A percentile compares a stretch with the other conserved stretches of the same genome.
Evolutionary conservation across 1,139 yeast species (phyloP).

Genomic region (Candida albicans): DNA sequence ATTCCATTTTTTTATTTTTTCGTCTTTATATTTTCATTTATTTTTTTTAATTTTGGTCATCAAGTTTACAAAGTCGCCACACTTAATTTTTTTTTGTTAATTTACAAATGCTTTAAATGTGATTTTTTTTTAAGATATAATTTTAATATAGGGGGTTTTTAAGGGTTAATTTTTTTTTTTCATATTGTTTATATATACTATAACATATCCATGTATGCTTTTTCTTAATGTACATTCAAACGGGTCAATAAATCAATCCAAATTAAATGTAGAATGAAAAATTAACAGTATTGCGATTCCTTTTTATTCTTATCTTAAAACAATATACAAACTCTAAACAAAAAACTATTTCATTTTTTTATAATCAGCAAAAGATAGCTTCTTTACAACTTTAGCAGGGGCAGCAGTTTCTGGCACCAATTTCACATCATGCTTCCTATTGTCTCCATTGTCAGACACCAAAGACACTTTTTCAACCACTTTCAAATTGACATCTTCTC

Average conservation of each 20-base stretch:
- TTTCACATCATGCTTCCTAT: slow-evolving; percentile 14
- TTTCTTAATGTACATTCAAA: background rate
- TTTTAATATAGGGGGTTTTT: slow-evolving; percentile 5
- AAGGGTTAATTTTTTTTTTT: slow-evolving; percentile 1
- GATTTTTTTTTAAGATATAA: background rate
- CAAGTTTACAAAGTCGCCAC: slow-evolving; percentile 1
- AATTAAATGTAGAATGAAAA: background rate
- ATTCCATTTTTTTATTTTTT: too few species aligned
- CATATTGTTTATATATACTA: background rate
- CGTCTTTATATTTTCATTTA: background rate
- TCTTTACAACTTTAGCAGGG: slow-evolving; percentile 50
- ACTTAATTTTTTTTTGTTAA: background rate
- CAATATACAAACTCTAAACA: background rate
- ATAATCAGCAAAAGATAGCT: slow-evolving; percentile 81
- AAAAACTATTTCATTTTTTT: slow-evolving; percentile 58
- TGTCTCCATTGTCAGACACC: slow-evolving; percentile 5
- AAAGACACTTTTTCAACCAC: slow-evolving; percentile 1
- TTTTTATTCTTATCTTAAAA: background rate
- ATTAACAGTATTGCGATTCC: background rate
- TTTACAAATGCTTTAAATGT: background rate
- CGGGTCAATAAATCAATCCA: slow-evolving; percentile 2
- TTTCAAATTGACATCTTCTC: background rate
- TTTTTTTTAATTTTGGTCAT: background rate
- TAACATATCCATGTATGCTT: background rate
- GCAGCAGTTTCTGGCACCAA: slow-evolving; percentile 12